Base-by-base conservation (phyloP, 1,284 basidiomycete genomes). In the Volvariella surrecta region DNA sequence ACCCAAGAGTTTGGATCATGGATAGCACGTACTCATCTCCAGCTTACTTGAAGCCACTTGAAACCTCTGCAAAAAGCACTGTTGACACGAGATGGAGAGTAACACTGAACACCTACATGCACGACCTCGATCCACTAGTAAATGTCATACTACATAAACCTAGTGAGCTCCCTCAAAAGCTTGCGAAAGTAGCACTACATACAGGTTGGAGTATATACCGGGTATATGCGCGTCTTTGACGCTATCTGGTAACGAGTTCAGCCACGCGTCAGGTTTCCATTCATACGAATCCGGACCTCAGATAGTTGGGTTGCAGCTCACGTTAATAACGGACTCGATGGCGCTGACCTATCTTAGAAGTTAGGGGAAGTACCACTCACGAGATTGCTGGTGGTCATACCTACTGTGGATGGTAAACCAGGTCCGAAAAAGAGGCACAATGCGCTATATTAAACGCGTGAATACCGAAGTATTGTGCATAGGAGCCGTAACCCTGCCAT, bases 261-360 rank as follows among this genome's bases (percentile, higher is more conserved):
- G 55, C 70, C 70, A 72, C 22, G 70, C 54, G 39, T 67, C 67
- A 3, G 70, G 69, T 31, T 60, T 63, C 58, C 59, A 62, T 42
- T 58, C 55, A 32, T 54, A 47, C 17, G 59, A 48, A 39, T 62
- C 58, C 15, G 50, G 43, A 1, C 59, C 60, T 59, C 59, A 62
- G 17, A 62, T 48, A 8, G 55, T 54, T 20, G 60, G 60, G 45
- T 67, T 61, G 13, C 62, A 58, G 50, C 72, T 71, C 20, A 64
- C 58, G 3, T 57, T 58, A 17, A 65, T 50, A 34, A 70, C 56
- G 4, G 67, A 68, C 24, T 70, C 50, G 4, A n/a, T n/a, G n/a
- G n/a, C n/a, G n/a, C n/a, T n/a, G n/a, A n/a, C n/a, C n/a, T n/a
- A n/a, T n/a, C n/a, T n/a, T n/a, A n/a, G n/a, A n/a, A n/a, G n/a